A percentile compares a stretch with the other conserved stretches of the same genome.
Evolutionary conservation across 2,329 filamentous ascomycete genomes (phyloP).

Genomic region (Sclerotinia sclerotiorum): DNA sequence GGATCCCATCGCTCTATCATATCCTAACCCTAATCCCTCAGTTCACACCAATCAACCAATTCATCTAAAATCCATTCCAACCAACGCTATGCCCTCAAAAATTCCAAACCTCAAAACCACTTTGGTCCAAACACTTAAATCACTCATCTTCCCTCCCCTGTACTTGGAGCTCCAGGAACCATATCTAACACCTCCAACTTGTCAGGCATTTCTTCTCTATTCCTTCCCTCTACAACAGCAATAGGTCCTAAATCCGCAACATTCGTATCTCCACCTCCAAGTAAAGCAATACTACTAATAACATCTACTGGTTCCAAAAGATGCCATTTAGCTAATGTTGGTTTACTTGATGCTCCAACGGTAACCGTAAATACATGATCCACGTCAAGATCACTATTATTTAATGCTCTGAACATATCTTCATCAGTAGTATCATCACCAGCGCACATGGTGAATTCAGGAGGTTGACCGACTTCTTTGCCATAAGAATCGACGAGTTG

Average conservation of each 20-base stretch:
- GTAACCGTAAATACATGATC: constrained; percentile 86
- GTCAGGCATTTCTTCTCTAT: constrained; percentile 22
- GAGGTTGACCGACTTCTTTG: constrained; percentile 52
- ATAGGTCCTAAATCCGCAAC: constrained; percentile 36
- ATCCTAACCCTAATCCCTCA: background rate
- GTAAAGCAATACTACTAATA: constrained; percentile 63
- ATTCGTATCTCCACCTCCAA: constrained; percentile 41
- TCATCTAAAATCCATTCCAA: background rate
- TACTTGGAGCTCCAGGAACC: constrained; percentile 9
- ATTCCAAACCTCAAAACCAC: background rate
- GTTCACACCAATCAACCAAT: background rate
- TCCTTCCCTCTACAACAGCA: constrained; percentile 36
- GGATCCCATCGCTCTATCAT: background rate
- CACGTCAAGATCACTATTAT: constrained; percentile 54
- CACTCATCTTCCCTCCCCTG: background rate
- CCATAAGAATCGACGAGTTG: constrained; percentile 73
- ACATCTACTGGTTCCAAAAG: constrained; percentile 86
- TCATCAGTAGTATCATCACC: constrained; percentile 98
- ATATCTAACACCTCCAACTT: constrained; percentile 23
- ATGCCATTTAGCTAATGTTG: constrained; percentile 88
- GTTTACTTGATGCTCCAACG: constrained; percentile 87
- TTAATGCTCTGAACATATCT: constrained; percentile 88
- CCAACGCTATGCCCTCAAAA: constrained; percentile 7
- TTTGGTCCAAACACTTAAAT: background rate
- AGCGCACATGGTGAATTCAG: constrained; percentile 86